phyloP scores from a whole-genome alignment of 1,284 basidiomycete species.

The Porogramme epimiltina region DNA sequence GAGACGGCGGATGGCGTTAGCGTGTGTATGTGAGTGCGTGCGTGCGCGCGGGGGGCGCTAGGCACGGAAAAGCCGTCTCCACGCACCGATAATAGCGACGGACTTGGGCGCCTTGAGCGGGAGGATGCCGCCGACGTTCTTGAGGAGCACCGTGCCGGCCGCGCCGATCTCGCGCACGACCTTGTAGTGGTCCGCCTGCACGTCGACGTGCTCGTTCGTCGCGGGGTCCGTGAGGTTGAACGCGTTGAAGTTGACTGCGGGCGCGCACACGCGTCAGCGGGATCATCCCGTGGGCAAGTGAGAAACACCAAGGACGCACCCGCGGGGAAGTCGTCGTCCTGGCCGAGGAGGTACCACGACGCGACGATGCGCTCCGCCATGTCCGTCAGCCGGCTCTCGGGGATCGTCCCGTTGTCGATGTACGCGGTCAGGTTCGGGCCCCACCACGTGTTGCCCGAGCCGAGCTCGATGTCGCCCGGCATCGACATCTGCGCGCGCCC shows the following conservation, averaged over 20 bases:
- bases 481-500: slow-evolving; percentile 63
- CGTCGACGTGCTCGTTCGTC: slow-evolving; percentile 72
- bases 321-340: slow-evolving; percentile 64
- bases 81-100: slow-evolving; percentile 63
- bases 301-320: neutral
- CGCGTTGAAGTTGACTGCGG: slow-evolving; percentile 65
- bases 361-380: slow-evolving; percentile 70
- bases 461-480: slow-evolving; percentile 68
- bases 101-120: slow-evolving; percentile 64
- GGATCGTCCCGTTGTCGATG: slow-evolving; percentile 71
- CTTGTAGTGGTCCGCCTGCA: slow-evolving; percentile 73
- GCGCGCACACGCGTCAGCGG: too few relatives aligned
- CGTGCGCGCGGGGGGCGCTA: too few relatives aligned
- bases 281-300: too few relatives aligned
- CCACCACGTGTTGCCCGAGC: slow-evolving; percentile 54
- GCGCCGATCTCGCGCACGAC: slow-evolving; percentile 76
- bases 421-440: slow-evolving; percentile 64
- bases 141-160: slow-evolving; percentile 78
- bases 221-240: slow-evolving; percentile 52
- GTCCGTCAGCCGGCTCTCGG: slow-evolving; percentile 64
- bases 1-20: too few relatives aligned
- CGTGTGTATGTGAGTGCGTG: too few relatives aligned
- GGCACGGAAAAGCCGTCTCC: too few relatives aligned
- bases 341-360: slow-evolving; percentile 60
- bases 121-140: slow-evolving; percentile 71